Base-by-base conservation (phyloP, 148 eudicot species). In the Amaranthus hypochondriacus region DNA sequence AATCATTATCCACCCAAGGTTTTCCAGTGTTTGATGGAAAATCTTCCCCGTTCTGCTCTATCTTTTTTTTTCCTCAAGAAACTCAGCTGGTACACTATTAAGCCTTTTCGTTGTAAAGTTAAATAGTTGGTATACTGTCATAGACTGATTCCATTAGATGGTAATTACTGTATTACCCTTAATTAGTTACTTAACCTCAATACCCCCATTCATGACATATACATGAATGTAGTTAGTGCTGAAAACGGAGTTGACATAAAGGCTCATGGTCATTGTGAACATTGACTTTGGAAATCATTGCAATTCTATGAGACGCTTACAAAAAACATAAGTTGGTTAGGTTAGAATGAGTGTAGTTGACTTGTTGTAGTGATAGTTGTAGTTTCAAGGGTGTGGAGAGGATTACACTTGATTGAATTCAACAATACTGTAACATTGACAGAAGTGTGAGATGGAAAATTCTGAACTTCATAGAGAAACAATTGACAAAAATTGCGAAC, bases 271-370 rank as follows among this genome's bases (percentile, higher is more conserved):
- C 55, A 15, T 49, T 21, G 46, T 13, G 49, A 28, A 15, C 50
- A 44, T 15, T 70, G 61, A 57, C 7, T 54, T 54, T 47, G 53
- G 14, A 18, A 56, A 61, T 14, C 7, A 13, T 49, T 28, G 39
- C 73, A 50, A 8, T 56, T 63, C 6, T 66, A 28, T 67, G 57
- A 15, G 50, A 76, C 44, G 48, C 56, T 18, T 48, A 48, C 49
- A 12, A 48, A 52, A 62, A 5, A 12, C 14, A n/a, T 70, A 7
- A 46, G 47, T 55, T 43, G 7, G 62, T 15, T 51, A 13, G 68
- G 47, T 52, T 53, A 3, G 53, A 54, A 14, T 43, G 15, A 54
- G 70, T 47, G n/a, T 63, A 15, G 14, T n/a, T 53, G 62, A 28
- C 39, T 52, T 9, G 10, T 14, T 43, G 9, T 14, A 28, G 39